Evolutionary conservation across 257 asterid species (phyloP), one percentile per base, ranked within the genome.

Genomic region (Ilex aquifolium): DNA sequence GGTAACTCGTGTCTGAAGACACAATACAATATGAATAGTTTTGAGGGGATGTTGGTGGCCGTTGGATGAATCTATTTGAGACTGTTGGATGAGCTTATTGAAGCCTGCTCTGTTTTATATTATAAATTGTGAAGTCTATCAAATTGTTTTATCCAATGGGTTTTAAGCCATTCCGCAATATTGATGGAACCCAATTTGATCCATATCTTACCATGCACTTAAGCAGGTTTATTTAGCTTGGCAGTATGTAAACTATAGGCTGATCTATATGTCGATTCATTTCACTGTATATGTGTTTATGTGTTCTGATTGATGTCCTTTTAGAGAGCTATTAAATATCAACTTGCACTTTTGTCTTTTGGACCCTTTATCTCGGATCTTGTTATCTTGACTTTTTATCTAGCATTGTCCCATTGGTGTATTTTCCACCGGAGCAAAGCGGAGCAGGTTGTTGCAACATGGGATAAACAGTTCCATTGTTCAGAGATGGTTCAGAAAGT

Each of bases 391-490:
- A 82, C 83, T 70, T 59, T 40, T 52, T 48, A 21, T 64, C 63
- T 75, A 92, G 99, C 96, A 63, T 63, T 89, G 65, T 92, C 99
- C 42, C 95, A 92, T 71, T 92, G 99, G 99, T 92, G 99, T 72
- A 89, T 92, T 66, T 87, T 89, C 71, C 96, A 92, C 83, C 97
- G 95, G 57, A 75, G 81, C 67, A 89, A 92, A 78, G 97, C 97
- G 8, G 91, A 89, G 62, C 79, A 68, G 60, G 96, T 92, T 66
- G 91, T 84, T 73, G 59, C 88, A 61, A 87, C 96, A 83, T 92
- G 96, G 99, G 91, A 85, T 44, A 87, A 85, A 71, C 95, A 83
- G 69, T 92, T 92, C 76, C 85, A 59, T 65, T 69, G 72, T 68
- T 85, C 89, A 11, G 96, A 85, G 51, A 79, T 83, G 86, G 77